Conservation (phyloP, 768 basidiomycete genomes). For the Mycena olivaceomarginata region DNA sequence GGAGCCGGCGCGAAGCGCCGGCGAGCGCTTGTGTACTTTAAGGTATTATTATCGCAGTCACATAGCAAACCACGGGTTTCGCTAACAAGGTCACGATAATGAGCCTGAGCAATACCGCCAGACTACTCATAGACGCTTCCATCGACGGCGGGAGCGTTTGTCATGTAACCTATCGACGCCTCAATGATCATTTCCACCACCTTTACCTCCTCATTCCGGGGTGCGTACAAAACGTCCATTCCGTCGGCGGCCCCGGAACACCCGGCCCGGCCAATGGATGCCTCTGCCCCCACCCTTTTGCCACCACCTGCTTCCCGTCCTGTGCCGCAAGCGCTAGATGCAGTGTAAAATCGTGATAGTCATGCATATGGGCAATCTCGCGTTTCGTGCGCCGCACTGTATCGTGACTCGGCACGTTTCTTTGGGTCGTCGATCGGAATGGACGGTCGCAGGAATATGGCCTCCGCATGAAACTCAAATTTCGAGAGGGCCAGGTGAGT, state of each 20-base stretch:
- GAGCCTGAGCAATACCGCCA: too few relatives aligned
- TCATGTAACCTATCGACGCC: constrained; percentile 40
- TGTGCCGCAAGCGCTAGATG: constrained; percentile 40
- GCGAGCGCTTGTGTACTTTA: too few relatives aligned
- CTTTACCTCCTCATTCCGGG: constrained; percentile 34
- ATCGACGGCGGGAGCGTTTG: constrained; percentile 20
- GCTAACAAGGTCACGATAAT: too few relatives aligned
- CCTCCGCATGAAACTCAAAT: constrained; percentile 41
- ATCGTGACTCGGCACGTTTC: constrained; percentile 40
- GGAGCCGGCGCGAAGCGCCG: too few relatives aligned
- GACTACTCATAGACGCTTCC: background rate
- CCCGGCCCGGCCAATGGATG: constrained; percentile 40
- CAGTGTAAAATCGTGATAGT: constrained; percentile 40
- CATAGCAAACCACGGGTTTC: too few relatives aligned
- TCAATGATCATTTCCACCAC: constrained; percentile 38
- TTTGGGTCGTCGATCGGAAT: constrained; percentile 39
- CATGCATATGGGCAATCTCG: constrained; percentile 42
- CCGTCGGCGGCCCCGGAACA: constrained; percentile 39
- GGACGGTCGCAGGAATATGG: constrained; percentile 37
- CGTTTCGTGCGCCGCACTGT: constrained; percentile 42
- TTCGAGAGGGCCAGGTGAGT: constrained; percentile 37
- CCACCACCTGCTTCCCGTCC: constrained; percentile 35
- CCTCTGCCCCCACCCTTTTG: constrained; percentile 41
- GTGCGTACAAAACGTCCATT: constrained; percentile 43
- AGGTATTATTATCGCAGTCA: too few relatives aligned